Percentiles rank a stretch among this genome's conserved stretches.
Conservation (phyloP, 768 basidiomycete species). For the Lactarius trivialis region DNA sequence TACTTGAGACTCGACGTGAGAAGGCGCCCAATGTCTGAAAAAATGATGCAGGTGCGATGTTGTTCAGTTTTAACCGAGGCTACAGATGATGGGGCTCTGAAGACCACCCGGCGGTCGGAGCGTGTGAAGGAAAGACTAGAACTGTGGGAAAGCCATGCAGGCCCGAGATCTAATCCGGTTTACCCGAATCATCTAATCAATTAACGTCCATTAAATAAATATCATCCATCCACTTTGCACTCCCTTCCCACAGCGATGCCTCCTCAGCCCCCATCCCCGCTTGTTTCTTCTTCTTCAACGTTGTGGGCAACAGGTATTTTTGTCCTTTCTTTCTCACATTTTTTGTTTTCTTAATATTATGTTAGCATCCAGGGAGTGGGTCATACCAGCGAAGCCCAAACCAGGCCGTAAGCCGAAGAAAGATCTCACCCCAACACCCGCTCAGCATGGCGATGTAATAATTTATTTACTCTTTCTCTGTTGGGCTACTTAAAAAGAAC, state of each 20-base stretch:
- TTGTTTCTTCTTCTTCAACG: constrained; percentile 43
- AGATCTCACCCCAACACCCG: constrained; percentile 36
- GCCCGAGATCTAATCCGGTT: constrained; percentile 6
- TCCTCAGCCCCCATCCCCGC: constrained; percentile 22
- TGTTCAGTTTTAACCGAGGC: neutral
- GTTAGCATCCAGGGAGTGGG: constrained; percentile 84
- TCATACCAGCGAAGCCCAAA: constrained; percentile 79
- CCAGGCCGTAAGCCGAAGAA: constrained; percentile 86
- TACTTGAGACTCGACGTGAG: neutral
- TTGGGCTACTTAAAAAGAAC: constrained; percentile 21
- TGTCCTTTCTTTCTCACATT: constrained; percentile 12
- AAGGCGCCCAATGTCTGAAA: neutral
- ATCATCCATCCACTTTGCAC: neutral
- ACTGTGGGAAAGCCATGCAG: constrained; percentile 11
- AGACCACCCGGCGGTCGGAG: neutral
- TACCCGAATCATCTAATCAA: constrained; percentile 42
- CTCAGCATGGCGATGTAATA: constrained; percentile 48
- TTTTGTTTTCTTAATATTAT: constrained; percentile 9
- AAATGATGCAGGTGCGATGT: neutral
- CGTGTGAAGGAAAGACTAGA: neutral
- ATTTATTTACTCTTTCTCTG: constrained; percentile 1
- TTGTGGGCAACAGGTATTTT: constrained; percentile 69
- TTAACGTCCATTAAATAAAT: constrained; percentile 29
- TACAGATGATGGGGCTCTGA: neutral
- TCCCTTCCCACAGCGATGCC: constrained; percentile 20